Evolutionary conservation across 441 rosid species (phyloP), one percentile per base, ranked within the genome.

Genomic region (Jatropha multifida): DNA sequence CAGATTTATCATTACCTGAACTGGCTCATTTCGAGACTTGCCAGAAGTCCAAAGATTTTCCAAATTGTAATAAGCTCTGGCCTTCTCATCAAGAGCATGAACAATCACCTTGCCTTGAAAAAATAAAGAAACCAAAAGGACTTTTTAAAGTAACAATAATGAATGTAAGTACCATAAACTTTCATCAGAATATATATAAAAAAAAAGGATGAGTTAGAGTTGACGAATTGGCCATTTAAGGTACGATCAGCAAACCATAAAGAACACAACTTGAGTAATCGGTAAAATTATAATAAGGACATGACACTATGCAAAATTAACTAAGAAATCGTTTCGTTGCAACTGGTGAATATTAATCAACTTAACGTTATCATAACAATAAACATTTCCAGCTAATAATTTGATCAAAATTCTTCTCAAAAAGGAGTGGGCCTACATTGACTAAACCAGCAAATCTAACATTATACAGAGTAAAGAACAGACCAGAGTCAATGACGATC

Each of bases 31-130:
- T 23, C 67, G 76, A 20, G 83, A 60, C n/a, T 69, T n/a, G 51
- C 79, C 79, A 17, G 77, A 44, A 58, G 81, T 77, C 94, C 96
- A 89, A 69, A 95, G 85, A 65, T 77, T 80, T 82, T 95, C 99
- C 85, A 93, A 82, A 78, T 90, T 80, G 80, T 92, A 95, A 74
- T 93, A 93, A 76, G 83, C 89, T 79, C 99, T 89, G 3, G 99
- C 98, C 78, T 92, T 90, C 87, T 93, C 99, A 74, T 95, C 99
- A 52, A 95, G 93, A 66, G 98, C 98, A 84, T 93, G 99, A 64
- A 95, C 87, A 55, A 93, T 87, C 77, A 90, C 90, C 81, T 86
- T 93, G 0, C 99, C 98, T 95, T 73, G 4, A 59, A 78, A 42
- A 78, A 75, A 41, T 13, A 61, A 69, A 26, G 72, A 37, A 26